These are phyloP conservation scores for Teunomyces gatunensis DNA, from an alignment of 805 yeast genomes.

Conservation along the genomic window DNA sequence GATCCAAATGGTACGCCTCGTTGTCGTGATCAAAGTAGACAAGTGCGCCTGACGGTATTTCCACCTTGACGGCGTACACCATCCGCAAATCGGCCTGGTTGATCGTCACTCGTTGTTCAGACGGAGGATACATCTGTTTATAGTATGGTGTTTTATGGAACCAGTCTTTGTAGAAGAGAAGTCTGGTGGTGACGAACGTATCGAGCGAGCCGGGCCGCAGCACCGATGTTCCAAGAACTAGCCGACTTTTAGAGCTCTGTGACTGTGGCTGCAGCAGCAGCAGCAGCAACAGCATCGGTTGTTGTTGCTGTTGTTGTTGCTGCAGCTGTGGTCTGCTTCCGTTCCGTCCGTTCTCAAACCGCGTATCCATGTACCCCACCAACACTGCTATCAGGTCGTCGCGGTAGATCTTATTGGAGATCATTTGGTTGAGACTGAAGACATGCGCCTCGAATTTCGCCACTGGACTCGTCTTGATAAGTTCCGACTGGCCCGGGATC, in stretches of 20 bases:
- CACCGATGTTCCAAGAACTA: not conserved
- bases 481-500: conserved; percentile 27
- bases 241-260: not conserved
- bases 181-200: conserved; percentile 20
- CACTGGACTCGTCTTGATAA: conserved; percentile 28
- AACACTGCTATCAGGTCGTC: conserved; percentile 26
- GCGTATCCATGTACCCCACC: conserved; percentile 31
- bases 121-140: not conserved
- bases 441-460: conserved; percentile 31
- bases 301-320: not conserved
- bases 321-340: not conserved
- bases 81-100: conserved; percentile 11
- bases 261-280: not conserved
- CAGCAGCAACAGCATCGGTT: not conserved
- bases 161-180: conserved; percentile 39
- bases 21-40: conserved; percentile 25
- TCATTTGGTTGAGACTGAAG: conserved; percentile 20
- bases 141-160: conserved; percentile 13
- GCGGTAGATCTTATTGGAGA: conserved; percentile 22
- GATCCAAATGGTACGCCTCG: conserved; percentile 7
- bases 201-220: conserved; percentile 11
- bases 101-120: not conserved
- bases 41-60: conserved; percentile 10
- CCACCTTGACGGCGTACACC: conserved; percentile 16
- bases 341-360: conserved; percentile 10